Base-by-base conservation (phyloP, 2,329 filamentous ascomycete genomes). In the Bipolaris victoriae region DNA sequence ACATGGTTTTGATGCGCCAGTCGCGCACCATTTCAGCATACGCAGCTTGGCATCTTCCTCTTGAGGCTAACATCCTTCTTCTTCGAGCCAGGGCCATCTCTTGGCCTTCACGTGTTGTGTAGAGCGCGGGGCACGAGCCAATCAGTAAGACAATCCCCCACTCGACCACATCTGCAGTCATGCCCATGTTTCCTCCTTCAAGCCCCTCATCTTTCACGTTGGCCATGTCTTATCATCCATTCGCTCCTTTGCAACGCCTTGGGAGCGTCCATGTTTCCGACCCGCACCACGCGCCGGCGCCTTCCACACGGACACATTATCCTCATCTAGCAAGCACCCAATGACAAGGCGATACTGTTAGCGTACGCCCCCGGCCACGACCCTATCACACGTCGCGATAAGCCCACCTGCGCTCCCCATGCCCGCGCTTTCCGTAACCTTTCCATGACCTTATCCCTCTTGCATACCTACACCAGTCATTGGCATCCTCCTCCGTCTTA, bases 331-430 rank as follows among this genome's bases (percentile, higher is more conserved):
- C 59, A 33, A 52, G 11, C 18, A 31, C 48, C 70, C 71, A 71
- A 72, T 71, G 63, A 71, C 49, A 31, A 31, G 16, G 58, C 48
- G 49, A 48, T 47, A 63, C 64, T 67, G 26, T 62, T 63, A 48
- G 65, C 61, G 37, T 44, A 36, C 53, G 57, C 35, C 36, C 56
- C 36, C 51, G 5, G 26, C 20, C 55, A 55, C 60, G 61, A 37
- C 39, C 71, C 69, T 73, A 74, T 73, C 57, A 64, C 43, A 62
- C 43, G 39, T 53, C 46, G 58, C 60, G 67, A 71, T 72, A 71
- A 70, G 68, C 57, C 56, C 70, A 73, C 65, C 60, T 66, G 63
- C 51, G 49, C 56, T 61, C 29, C 26, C 29, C 26, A 29, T 29
- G 22, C 44, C 46, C 29, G 54, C 41, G 41, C 57, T 54, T 63